These are phyloP conservation scores for Clarireedia paspali DNA, from an alignment of 2,329 filamentous ascomycete genomes.

Conservation along the genomic window DNA sequence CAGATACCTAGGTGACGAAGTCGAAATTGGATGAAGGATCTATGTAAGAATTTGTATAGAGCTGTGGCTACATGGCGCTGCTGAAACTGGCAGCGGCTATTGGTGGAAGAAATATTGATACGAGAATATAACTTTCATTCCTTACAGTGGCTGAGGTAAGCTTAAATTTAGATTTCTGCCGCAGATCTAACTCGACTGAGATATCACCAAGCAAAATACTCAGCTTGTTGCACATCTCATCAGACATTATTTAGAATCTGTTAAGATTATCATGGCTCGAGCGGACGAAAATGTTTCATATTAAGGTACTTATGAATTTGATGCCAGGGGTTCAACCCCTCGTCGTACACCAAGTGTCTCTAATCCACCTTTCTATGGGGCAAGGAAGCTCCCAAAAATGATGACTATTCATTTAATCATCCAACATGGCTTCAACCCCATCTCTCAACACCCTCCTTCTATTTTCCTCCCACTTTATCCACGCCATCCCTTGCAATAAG, in stretches of 20 bases:
- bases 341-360: too few species aligned
- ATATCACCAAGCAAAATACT: background rate
- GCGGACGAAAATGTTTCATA: background rate
- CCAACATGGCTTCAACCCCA: conserved; percentile 28
- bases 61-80: background rate
- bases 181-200: background rate
- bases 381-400: too few species aligned
- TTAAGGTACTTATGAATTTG: background rate
- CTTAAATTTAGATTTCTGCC: background rate
- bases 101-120: background rate
- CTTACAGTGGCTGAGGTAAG: background rate
- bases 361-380: too few species aligned
- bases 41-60: background rate
- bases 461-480: conserved; percentile 68
- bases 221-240: background rate
- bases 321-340: background rate
- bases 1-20: background rate
- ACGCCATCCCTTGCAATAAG: conserved; percentile 68
- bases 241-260: background rate
- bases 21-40: background rate
- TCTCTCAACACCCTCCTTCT: conserved; percentile 29
- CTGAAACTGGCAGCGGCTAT: background rate
- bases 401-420: conserved; percentile 3
- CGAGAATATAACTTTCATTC: background rate
- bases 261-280: background rate